phyloP scores from a whole-genome alignment of 345 rosid species.

The Rhodomyrtus tomentosa region DNA sequence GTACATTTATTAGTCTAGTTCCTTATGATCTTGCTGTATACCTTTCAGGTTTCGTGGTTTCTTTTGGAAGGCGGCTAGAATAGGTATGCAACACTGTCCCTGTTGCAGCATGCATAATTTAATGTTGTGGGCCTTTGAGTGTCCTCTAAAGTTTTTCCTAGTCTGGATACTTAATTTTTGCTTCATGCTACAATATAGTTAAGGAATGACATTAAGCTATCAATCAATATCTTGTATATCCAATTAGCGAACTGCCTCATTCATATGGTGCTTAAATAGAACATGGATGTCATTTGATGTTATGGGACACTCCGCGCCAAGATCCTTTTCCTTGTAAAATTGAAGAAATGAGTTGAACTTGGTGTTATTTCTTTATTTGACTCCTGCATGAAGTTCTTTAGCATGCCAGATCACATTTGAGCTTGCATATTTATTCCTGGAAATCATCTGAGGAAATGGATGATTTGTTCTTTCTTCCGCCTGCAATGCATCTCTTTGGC shows the following conservation, averaged over 20 bases:
- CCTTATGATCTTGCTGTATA: neutral
- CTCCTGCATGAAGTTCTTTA: neutral
- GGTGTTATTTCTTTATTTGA: neutral
- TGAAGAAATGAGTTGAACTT: neutral
- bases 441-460: neutral
- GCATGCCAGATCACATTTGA: neutral
- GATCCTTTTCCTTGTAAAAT: neutral
- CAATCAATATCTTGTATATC: neutral
- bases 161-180: neutral
- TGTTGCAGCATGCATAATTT: neutral
- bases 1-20: neutral
- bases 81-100: slow-evolving; percentile 33
- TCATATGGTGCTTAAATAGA: neutral
- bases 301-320: neutral
- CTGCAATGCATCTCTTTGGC: neutral
- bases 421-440: neutral
- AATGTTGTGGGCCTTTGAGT: neutral
- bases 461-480: neutral
- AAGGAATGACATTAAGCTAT: neutral
- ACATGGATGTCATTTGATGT: neutral
- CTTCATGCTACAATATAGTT: neutral
- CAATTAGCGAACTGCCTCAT: neutral
- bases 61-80: slow-evolving; percentile 98
- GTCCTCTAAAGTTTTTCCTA: neutral
- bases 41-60: slow-evolving; percentile 77